Conservation (phyloP, 441 rosid genomes). For the Brassica balearica region DNA sequence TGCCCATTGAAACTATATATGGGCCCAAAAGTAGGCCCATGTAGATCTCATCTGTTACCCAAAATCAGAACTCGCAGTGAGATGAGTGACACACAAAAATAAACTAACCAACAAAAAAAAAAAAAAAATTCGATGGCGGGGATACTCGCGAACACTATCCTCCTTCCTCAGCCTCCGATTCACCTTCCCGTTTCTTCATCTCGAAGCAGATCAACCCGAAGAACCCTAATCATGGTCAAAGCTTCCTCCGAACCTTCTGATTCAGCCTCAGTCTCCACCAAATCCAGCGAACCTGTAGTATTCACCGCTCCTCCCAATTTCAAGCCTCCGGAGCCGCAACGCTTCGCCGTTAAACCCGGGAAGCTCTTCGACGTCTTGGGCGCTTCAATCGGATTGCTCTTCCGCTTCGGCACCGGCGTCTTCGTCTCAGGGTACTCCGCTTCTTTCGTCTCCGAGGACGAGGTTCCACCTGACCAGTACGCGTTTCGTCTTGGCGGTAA, state of each 20-base stretch:
- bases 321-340: constrained; percentile 79
- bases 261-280: constrained; percentile 47
- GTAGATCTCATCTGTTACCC: background rate
- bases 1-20: too few relatives aligned
- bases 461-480: constrained; percentile 78
- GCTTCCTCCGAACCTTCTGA: constrained; percentile 61
- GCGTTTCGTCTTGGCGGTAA: constrained; percentile 76
- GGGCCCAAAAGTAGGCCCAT: background rate
- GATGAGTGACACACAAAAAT: background rate
- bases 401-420: constrained; percentile 82
- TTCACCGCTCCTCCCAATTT: constrained; percentile 78
- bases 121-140: constrained; percentile 61
- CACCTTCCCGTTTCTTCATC: constrained; percentile 39
- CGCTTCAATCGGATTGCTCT: constrained; percentile 72
- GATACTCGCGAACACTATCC: constrained; percentile 48
- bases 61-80: constrained; percentile 9
- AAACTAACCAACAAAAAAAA: background rate
- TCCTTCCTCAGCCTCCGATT: constrained; percentile 53
- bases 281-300: constrained; percentile 39
- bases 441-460: constrained; percentile 71
- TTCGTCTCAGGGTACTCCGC: constrained; percentile 91
- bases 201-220: constrained; percentile 39
- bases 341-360: constrained; percentile 66
- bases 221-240: constrained; percentile 48
- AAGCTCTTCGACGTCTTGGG: constrained; percentile 63